Evolutionary conservation across 768 basidiomycete genomes (phyloP).

Genomic region (Guyanaporus albipodus): DNA sequence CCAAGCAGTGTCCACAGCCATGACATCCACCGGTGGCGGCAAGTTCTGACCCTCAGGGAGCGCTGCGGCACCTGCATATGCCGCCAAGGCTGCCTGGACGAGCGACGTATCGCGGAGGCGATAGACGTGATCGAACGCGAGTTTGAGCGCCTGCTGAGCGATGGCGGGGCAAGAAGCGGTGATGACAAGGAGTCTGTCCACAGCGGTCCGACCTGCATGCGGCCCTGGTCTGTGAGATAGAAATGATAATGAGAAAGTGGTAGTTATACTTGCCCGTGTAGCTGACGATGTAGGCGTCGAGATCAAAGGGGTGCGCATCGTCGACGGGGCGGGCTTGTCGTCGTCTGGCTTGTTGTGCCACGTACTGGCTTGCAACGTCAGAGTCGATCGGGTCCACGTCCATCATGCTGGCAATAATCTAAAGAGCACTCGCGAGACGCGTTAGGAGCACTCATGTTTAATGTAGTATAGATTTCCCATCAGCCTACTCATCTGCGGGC

Average conservation of each 20-base stretch:
- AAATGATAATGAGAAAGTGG: not conserved
- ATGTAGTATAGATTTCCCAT: rapidly evolving
- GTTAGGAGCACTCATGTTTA: slow-evolving; percentile 1
- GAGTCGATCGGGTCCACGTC: slow-evolving; percentile 29
- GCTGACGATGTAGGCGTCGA: slow-evolving; percentile 72
- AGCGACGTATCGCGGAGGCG: slow-evolving; percentile 65
- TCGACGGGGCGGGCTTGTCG: slow-evolving; percentile 50
- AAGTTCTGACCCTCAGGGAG: slow-evolving; percentile 34
- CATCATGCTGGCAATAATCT: slow-evolving; percentile 17
- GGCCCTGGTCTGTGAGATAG: not conserved
- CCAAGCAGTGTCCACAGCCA: slow-evolving; percentile 65
- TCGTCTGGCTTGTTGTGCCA: slow-evolving; percentile 11
- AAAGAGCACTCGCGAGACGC: not conserved
- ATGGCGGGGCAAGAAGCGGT: slow-evolving; percentile 61
- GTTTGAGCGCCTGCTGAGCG: slow-evolving; percentile 66
- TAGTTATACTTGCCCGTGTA: slow-evolving; percentile 59
- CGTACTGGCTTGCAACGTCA: slow-evolving; percentile 18
- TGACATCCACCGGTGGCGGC: slow-evolving; percentile 45
- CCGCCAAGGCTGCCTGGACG: slow-evolving; percentile 46
- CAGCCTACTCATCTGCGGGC: slow-evolving; percentile 2
- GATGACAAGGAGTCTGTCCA: slow-evolving; percentile 70
- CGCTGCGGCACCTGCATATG: slow-evolving; percentile 49
- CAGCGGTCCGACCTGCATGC: slow-evolving; percentile 62
- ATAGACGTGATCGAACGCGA: slow-evolving; percentile 61
- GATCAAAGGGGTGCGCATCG: slow-evolving; percentile 82